Evolutionary conservation across 1,284 basidiomycete genomes (phyloP).

Genomic region (Cerrena zonata): DNA sequence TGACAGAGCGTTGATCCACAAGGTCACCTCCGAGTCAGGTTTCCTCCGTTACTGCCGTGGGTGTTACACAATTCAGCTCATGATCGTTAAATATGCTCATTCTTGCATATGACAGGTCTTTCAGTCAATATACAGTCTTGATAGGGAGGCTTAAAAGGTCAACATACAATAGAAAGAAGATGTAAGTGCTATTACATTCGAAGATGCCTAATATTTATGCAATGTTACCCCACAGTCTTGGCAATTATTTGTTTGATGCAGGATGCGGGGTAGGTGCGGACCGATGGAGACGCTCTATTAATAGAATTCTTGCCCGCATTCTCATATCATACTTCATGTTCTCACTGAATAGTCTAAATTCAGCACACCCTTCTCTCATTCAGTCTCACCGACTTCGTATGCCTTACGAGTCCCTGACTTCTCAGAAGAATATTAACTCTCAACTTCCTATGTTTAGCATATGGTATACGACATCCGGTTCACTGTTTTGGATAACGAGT

Average conservation of each 20-base stretch:
- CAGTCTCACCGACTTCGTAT: not conserved
- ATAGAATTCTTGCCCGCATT: not conserved
- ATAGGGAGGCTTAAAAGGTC: too few relatives aligned
- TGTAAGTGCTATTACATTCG: too few relatives aligned
- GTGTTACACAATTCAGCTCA: too few relatives aligned
- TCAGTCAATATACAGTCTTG: too few relatives aligned
- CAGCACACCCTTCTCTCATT: not conserved
- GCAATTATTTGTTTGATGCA: not conserved
- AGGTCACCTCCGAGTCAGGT: too few relatives aligned
- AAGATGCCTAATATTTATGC: too few relatives aligned
- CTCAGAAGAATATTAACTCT: not conserved
- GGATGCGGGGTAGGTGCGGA: not conserved
- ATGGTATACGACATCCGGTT: not conserved
- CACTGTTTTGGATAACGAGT: not conserved
- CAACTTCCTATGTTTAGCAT: not conserved
- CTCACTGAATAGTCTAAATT: not conserved
- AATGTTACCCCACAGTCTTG: slow-evolving; percentile 1
- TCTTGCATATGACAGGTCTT: too few relatives aligned
- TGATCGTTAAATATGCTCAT: too few relatives aligned
- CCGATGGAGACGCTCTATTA: not conserved
- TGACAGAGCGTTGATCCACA: too few relatives aligned
- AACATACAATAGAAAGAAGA: too few relatives aligned
- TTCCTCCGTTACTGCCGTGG: too few relatives aligned
- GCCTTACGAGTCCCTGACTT: not conserved
- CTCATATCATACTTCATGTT: not conserved